Percentiles rank a stretch among this genome's conserved stretches.
These are phyloP conservation scores for Globisporangium solare DNA, from an alignment of 352 stramenopile genomes.

Conservation along the genomic window DNA sequence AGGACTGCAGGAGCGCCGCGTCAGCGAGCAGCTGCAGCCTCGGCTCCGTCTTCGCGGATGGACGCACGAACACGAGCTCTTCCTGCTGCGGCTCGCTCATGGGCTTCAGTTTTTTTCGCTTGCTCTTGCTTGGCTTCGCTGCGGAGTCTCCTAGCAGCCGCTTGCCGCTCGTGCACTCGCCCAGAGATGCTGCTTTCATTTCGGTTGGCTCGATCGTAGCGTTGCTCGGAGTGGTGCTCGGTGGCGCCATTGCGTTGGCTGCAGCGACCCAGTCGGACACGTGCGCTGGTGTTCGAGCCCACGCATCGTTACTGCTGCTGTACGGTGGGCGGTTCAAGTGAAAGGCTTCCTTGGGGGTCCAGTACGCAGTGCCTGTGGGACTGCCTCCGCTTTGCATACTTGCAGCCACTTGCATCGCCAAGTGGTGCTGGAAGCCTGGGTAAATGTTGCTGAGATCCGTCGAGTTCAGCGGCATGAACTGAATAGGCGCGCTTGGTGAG, in stretches of 20 bases:
- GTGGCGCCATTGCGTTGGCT: neutral
- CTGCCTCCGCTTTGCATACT: too few relatives aligned
- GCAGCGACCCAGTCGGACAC: conserved; percentile 1
- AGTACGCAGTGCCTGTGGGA: conserved; percentile 4
- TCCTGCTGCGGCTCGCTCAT: conserved; percentile 8
- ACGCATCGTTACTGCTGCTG: neutral
- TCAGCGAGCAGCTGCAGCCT: conserved; percentile 70
- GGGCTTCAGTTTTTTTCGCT: neutral
- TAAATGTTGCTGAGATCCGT: conserved; percentile 20
- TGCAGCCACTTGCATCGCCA: conserved; percentile 20
- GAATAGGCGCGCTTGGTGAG: conserved; percentile 12
- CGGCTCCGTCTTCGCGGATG: conserved; percentile 22
- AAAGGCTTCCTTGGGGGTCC: conserved; percentile 8
- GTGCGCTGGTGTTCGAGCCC: neutral
- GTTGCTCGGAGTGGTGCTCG: neutral
- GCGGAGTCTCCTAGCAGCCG: conserved; percentile 18
- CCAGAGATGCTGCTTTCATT: conserved; percentile 30
- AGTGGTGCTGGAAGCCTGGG: conserved; percentile 21
- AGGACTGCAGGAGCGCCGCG: conserved; percentile 61
- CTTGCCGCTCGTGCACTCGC: conserved; percentile 30
- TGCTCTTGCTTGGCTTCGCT: conserved; percentile 12
- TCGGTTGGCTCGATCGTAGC: conserved; percentile 52
- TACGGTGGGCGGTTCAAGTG: conserved; percentile 1
- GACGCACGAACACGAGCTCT: conserved; percentile 7
- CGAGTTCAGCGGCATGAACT: conserved; percentile 16